Evolutionary conservation across 225 moss, liverwort and hornwort species (phyloP).

Genomic region (Rhytidiadelphus loreus): DNA sequence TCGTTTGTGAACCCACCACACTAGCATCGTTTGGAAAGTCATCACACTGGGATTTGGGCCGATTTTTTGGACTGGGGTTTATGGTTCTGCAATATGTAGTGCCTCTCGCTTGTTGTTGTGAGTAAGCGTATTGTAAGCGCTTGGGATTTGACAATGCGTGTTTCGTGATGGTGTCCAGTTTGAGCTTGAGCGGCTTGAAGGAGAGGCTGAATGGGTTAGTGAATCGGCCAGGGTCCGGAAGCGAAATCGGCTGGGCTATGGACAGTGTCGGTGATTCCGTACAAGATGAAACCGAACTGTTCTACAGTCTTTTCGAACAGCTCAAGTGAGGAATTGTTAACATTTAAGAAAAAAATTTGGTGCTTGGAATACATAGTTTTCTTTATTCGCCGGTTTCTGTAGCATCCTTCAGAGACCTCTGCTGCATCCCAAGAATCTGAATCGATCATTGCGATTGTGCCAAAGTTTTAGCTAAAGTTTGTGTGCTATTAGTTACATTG

Average conservation of each 20-base stretch:
- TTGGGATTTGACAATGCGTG: neutral
- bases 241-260: slow-evolving; percentile 76
- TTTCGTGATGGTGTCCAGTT: neutral
- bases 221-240: slow-evolving; percentile 20
- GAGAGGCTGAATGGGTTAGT: slow-evolving; percentile 12
- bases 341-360: too few relatives aligned
- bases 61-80: neutral
- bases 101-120: neutral
- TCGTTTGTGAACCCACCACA: neutral
- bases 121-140: neutral
- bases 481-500: neutral
- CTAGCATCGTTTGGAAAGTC: neutral
- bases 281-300: slow-evolving; percentile 62
- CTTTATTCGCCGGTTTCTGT: neutral
- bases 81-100: neutral
- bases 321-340: slow-evolving; percentile 6
- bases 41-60: neutral
- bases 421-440: neutral
- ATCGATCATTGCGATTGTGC: neutral
- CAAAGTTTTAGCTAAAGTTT: neutral
- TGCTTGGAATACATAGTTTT: neutral
- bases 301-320: slow-evolving; percentile 35
- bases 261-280: slow-evolving; percentile 28
- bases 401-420: neutral
- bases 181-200: slow-evolving; percentile 10